Evolutionary conservation across 768 basidiomycete genomes (phyloP).

Genomic region (Sutorius australiensis): DNA sequence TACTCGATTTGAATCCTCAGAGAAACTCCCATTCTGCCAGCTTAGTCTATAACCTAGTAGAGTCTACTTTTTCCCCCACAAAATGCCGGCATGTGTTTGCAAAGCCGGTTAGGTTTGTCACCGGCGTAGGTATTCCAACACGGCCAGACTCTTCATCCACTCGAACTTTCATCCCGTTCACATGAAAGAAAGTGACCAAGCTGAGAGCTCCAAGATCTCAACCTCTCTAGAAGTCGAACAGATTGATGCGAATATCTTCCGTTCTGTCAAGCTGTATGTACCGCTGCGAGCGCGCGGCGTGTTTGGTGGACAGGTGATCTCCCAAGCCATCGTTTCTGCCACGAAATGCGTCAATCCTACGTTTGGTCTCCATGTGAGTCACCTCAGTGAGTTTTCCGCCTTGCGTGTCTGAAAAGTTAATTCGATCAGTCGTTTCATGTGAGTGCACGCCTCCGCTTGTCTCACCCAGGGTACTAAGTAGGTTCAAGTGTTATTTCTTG

Average conservation of each 20-base stretch:
- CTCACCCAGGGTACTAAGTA: constrained; percentile 3
- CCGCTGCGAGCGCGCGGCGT: constrained; percentile 65
- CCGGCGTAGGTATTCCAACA: background rate
- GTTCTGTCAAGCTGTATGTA: constrained; percentile 69
- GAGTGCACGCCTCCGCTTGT: constrained; percentile 23
- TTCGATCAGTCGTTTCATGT: constrained; percentile 63
- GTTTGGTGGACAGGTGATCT: constrained; percentile 89
- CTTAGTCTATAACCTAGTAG: too few relatives aligned
- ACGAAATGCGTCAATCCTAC: constrained; percentile 66
- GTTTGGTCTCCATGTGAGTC: constrained; percentile 69
- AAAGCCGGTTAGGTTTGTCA: background rate
- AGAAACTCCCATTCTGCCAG: too few relatives aligned
- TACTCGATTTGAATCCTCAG: too few relatives aligned
- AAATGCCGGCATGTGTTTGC: background rate
- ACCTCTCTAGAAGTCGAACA: constrained; percentile 75
- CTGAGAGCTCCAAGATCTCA: constrained; percentile 65
- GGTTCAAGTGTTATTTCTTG: constrained; percentile 72
- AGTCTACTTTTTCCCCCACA: too few relatives aligned
- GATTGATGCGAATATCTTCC: constrained; percentile 72
- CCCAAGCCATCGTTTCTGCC: constrained; percentile 79
- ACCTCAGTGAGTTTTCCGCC: background rate
- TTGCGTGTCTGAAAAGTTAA: background rate
- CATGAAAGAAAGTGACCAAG: constrained; percentile 45
- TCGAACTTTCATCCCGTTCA: background rate
- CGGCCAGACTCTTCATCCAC: background rate